Percentiles rank a stretch among this genome's conserved stretches.
These are phyloP conservation scores for Dianthus caryophyllus DNA, from an alignment of 148 eudicot genomes.

Conservation along the genomic window DNA sequence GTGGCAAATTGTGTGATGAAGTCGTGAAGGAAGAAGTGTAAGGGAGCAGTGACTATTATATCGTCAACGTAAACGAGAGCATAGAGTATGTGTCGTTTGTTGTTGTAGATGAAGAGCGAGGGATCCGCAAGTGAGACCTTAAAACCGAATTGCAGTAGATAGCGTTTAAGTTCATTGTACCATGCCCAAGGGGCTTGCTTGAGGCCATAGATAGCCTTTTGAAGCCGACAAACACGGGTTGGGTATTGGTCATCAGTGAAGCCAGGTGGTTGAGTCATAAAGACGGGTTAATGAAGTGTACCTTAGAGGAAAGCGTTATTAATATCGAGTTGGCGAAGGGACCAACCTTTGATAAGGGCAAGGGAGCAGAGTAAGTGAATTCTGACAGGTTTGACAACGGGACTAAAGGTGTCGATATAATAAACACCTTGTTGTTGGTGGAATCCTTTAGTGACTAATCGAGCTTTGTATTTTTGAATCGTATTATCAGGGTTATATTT, in stretches of 20 bases:
- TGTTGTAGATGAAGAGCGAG: neutral
- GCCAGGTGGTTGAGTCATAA: neutral
- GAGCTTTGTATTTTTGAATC: neutral
- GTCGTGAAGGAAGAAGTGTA: neutral
- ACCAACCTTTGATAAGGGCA: neutral
- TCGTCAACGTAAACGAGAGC: neutral
- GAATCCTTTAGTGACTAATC: neutral
- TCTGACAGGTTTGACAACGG: neutral
- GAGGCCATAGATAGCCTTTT: neutral
- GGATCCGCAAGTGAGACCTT: neutral
- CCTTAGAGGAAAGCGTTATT: neutral
- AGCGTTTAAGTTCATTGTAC: neutral
- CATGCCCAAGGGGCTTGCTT: neutral
- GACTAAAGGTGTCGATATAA: neutral
- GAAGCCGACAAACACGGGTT: neutral
- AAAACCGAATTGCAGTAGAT: neutral
- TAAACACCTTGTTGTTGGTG: neutral
- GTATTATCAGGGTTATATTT: neutral
- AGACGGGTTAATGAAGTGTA: neutral
- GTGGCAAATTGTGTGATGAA: neutral
- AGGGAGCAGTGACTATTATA: neutral
- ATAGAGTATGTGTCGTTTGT: neutral
- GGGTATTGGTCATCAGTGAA: neutral
- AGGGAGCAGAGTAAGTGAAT: neutral
- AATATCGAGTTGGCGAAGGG: neutral